These are phyloP conservation scores for Begonia peltatifolia DNA, from an alignment of 306 rosid genomes.

Conservation along the genomic window DNA sequence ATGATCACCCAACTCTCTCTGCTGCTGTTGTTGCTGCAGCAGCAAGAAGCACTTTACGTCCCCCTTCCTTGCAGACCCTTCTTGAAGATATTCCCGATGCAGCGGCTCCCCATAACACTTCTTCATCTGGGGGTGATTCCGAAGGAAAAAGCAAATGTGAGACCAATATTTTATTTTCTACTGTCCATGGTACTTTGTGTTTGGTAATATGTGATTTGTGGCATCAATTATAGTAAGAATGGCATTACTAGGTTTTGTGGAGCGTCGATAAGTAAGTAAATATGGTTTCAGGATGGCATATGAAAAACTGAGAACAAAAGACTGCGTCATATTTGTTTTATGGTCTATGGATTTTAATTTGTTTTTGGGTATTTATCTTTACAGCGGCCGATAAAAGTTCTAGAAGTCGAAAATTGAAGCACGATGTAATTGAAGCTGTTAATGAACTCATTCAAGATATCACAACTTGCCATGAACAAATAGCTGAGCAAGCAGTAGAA, in stretches of 20 bases:
- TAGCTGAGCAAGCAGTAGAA: slow-evolving; percentile 98
- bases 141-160: slow-evolving; percentile 89
- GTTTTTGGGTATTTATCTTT: slow-evolving; percentile 9
- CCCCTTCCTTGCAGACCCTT: slow-evolving; percentile 95
- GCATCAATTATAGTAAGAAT: no score
- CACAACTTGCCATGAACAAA: slow-evolving; percentile 74
- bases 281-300: background rate
- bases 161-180: slow-evolving; percentile 14
- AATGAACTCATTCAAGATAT: slow-evolving; percentile 94
- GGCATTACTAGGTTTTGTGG: background rate
- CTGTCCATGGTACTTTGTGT: background rate
- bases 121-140: slow-evolving; percentile 92
- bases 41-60: slow-evolving; percentile 89
- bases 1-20: slow-evolving; percentile 58
- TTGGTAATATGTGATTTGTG: background rate
- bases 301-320: background rate
- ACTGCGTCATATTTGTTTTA: background rate
- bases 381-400: slow-evolving; percentile 84
- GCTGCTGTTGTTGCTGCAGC: slow-evolving; percentile 92
- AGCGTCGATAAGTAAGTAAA: background rate
- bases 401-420: slow-evolving; percentile 74
- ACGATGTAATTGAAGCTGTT: slow-evolving; percentile 95
- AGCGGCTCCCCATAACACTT: slow-evolving; percentile 41
- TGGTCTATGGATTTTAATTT: background rate
- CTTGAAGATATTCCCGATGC: slow-evolving; percentile 64